Evolutionary conservation across 2,329 filamentous ascomycete genomes (phyloP).

Genomic region (Endoconidiophora laricicola): DNA sequence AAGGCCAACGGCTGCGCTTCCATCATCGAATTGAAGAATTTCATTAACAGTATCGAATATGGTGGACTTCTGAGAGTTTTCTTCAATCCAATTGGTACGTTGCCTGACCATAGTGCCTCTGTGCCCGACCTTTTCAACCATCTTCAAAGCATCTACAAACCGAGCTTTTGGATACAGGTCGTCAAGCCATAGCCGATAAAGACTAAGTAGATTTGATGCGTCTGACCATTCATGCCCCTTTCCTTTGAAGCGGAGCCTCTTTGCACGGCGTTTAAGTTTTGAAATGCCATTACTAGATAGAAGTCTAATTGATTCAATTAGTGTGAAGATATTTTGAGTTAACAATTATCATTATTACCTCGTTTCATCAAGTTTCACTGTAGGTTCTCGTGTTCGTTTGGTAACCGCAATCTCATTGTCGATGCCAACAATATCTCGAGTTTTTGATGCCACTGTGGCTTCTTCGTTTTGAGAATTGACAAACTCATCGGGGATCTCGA

Average conservation of each 20-base stretch:
- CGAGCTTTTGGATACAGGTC: slow-evolving; percentile 89
- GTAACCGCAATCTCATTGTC: slow-evolving; percentile 73
- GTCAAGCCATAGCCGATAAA: slow-evolving; percentile 95
- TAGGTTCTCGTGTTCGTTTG: slow-evolving; percentile 54
- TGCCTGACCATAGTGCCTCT: slow-evolving; percentile 59
- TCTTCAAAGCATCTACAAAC: slow-evolving; percentile 73
- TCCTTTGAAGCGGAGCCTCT: slow-evolving; percentile 64
- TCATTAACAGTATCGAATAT: slow-evolving; percentile 21
- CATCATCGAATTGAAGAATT: background rate
- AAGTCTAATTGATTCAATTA: slow-evolving; percentile 33
- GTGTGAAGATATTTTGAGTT: background rate
- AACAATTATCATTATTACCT: slow-evolving; percentile 30
- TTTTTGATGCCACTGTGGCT: background rate
- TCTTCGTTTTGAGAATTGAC: slow-evolving; percentile 1
- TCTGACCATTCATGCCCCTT: slow-evolving; percentile 96
- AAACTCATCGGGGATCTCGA: slow-evolving; percentile 17
- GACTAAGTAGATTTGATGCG: slow-evolving; percentile 61
- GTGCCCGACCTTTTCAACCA: slow-evolving; percentile 89
- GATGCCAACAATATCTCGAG: slow-evolving; percentile 47
- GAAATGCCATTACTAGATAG: slow-evolving; percentile 72
- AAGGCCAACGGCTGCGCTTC: background rate
- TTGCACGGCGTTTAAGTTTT: slow-evolving; percentile 55
- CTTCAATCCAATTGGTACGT: slow-evolving; percentile 70
- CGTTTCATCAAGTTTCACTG: slow-evolving; percentile 74
- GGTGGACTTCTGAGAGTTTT: slow-evolving; percentile 34